Evolutionary conservation across 257 asterid species (phyloP).

Genomic region (Haberlea rhodopensis): DNA sequence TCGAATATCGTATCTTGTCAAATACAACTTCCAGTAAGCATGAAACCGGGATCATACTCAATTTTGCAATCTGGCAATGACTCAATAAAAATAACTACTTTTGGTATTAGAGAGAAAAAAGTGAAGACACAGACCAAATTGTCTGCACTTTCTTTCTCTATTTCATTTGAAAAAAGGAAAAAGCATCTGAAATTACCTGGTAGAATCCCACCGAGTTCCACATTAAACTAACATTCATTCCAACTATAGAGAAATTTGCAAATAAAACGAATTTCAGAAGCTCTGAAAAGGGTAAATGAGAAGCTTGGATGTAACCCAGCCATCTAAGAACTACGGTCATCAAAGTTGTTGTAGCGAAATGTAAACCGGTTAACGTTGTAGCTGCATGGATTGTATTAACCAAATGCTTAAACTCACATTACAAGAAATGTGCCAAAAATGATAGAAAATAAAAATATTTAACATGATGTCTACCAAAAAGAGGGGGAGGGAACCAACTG

Average conservation of each 20-base stretch:
- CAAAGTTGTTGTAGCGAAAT: conserved; percentile 91
- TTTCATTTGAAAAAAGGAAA: not conserved
- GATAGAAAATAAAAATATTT: conserved; percentile 1
- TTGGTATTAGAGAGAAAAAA: conserved; percentile 21
- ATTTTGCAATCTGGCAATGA: conserved; percentile 81
- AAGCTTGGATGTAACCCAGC: conserved; percentile 94
- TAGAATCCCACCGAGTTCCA: conserved; percentile 99
- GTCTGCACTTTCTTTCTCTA: not conserved
- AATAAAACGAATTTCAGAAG: conserved; percentile 82
- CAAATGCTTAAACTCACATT: conserved; percentile 26
- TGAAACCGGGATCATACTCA: conserved; percentile 96
- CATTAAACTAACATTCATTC: conserved; percentile 98
- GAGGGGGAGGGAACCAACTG: too few species aligned
- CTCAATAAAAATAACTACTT: conserved; percentile 27
- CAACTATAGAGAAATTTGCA: conserved; percentile 95
- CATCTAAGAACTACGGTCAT: conserved; percentile 91
- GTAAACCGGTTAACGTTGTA: conserved; percentile 93
- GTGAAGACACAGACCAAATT: not conserved
- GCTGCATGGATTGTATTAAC: conserved; percentile 64
- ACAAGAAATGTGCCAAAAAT: not conserved
- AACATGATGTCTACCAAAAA: not conserved
- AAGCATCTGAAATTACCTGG: conserved; percentile 59
- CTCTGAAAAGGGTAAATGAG: conserved; percentile 80
- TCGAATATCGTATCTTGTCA: conserved; percentile 82
- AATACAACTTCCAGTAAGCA: conserved; percentile 85